phyloP scores from a whole-genome alignment of 2,329 filamentous ascomycete genomes.

The Trichophyton benhamiae region DNA sequence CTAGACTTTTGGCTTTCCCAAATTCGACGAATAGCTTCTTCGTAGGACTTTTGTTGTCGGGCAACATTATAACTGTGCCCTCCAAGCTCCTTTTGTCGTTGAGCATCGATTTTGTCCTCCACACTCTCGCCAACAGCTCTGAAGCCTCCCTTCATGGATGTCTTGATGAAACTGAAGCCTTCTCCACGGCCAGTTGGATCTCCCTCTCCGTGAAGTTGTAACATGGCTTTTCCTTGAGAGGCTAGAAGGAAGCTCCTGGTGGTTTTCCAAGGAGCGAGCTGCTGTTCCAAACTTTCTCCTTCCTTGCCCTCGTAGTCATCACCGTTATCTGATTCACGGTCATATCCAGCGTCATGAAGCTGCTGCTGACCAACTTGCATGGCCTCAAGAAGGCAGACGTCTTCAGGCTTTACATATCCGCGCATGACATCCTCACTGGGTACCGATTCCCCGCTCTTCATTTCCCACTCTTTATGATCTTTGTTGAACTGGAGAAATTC shows the following conservation, averaged over 20 bases:
- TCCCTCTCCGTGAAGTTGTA: constrained; percentile 84
- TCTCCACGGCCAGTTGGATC: constrained; percentile 89
- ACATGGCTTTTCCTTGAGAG: constrained; percentile 89
- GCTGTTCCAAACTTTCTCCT: constrained; percentile 67
- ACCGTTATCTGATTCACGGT: constrained; percentile 54
- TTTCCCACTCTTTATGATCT: constrained; percentile 73
- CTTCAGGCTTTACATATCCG: constrained; percentile 84
- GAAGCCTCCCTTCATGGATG: constrained; percentile 97
- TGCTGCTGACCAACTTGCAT: constrained; percentile 94
- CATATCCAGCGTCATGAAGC: constrained; percentile 81
- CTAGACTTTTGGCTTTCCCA: constrained; percentile 81
- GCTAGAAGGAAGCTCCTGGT: constrained; percentile 95
- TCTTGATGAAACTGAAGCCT: constrained; percentile 94
- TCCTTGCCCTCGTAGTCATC: constrained; percentile 54
- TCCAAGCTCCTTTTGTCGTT: constrained; percentile 54
- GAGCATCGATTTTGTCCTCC: constrained; percentile 73
- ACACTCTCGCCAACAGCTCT: constrained; percentile 80
- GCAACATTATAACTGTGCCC: constrained; percentile 97
- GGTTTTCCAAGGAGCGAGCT: constrained; percentile 89
- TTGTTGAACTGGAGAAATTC: constrained; percentile 91
- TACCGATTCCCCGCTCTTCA: constrained; percentile 58
- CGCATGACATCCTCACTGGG: constrained; percentile 73
- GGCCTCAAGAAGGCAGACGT: constrained; percentile 84
- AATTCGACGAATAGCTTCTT: constrained; percentile 78
- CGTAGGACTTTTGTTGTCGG: constrained; percentile 82